phyloP scores from a whole-genome alignment of 768 basidiomycete species.

The Fomitopsis serialis region DNA sequence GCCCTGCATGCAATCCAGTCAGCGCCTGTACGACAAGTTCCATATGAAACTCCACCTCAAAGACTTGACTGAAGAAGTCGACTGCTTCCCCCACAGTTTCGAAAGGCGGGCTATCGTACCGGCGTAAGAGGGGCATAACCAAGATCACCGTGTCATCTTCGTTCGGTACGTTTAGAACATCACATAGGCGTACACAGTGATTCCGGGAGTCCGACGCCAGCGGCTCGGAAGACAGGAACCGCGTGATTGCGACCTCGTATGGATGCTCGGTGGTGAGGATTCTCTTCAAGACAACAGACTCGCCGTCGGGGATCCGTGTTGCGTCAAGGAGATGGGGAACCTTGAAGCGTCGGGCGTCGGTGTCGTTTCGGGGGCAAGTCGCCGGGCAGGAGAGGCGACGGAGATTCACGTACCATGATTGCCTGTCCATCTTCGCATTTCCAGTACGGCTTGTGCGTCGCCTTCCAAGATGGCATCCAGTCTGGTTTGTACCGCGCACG shows the following conservation, averaged over 20 bases:
- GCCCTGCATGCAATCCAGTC: constrained; percentile 22
- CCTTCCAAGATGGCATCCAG: constrained; percentile 23
- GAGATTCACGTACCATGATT: not conserved
- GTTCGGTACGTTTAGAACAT: constrained; percentile 14
- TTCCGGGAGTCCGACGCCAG: constrained; percentile 14
- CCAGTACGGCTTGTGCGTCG: not conserved
- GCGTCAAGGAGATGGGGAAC: constrained; percentile 13
- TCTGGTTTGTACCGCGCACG: constrained; percentile 17
- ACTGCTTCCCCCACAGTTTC: constrained; percentile 30
- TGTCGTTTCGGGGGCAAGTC: not conserved
- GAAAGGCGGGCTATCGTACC: constrained; percentile 23
- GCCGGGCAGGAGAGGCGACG: too few relatives aligned
- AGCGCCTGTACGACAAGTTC: too few relatives aligned
- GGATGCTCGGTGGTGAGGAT: constrained; percentile 10
- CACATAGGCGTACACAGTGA: constrained; percentile 18
- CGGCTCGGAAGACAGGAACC: constrained; percentile 2
- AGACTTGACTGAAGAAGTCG: constrained; percentile 27
- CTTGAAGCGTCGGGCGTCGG: not conserved
- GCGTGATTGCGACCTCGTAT: constrained; percentile 10
- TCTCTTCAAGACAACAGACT: constrained; percentile 12
- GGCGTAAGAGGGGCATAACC: constrained; percentile 28
- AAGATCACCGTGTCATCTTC: constrained; percentile 12
- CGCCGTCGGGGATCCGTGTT: constrained; percentile 12
- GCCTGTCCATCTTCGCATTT: constrained; percentile 6
- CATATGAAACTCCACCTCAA: too few relatives aligned